phyloP scores from a whole-genome alignment of 139 green algal genomes.

The Pleodorina starrii region DNA sequence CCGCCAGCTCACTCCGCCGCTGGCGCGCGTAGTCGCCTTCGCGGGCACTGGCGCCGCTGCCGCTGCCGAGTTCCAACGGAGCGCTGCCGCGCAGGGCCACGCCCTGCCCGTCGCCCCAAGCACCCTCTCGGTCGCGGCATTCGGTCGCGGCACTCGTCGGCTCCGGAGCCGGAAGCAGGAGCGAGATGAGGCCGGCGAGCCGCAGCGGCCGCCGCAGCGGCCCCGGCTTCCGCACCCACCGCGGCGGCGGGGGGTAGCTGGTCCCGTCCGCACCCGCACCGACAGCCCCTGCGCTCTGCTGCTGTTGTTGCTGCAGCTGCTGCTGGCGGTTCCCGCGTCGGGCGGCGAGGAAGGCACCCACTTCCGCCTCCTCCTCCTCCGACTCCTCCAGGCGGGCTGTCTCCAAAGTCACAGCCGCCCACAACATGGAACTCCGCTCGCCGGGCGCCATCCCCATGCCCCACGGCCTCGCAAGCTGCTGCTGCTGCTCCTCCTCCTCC shows the following conservation, averaged over 20 bases:
- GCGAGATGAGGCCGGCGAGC: neutral
- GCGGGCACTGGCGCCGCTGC: neutral
- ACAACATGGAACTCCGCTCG: slow-evolving; percentile 26
- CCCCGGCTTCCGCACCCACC: neutral
- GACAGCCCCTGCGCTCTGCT: too few relatives aligned
- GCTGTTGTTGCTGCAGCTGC: neutral
- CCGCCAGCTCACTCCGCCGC: neutral
- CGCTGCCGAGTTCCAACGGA: neutral
- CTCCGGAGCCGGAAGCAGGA: neutral
- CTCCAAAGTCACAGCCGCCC: slow-evolving; percentile 30
- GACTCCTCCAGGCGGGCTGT: neutral
- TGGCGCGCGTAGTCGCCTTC: neutral
- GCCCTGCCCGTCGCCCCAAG: too few relatives aligned
- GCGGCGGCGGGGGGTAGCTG: neutral
- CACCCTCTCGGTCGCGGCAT: too few relatives aligned
- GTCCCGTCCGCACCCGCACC: neutral
- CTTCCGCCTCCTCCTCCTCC: neutral
- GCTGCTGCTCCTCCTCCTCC: neutral
- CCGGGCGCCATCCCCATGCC: neutral
- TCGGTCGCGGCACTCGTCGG: too few relatives aligned
- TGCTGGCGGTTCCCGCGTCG: neutral
- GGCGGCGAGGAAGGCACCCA: neutral
- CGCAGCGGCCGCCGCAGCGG: neutral
- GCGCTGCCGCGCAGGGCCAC: too few relatives aligned
- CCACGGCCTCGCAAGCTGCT: neutral